These are phyloP conservation scores for Debaryomyces singareniensis DNA, from an alignment of 1,139 yeast genomes.

Conservation along the genomic window DNA sequence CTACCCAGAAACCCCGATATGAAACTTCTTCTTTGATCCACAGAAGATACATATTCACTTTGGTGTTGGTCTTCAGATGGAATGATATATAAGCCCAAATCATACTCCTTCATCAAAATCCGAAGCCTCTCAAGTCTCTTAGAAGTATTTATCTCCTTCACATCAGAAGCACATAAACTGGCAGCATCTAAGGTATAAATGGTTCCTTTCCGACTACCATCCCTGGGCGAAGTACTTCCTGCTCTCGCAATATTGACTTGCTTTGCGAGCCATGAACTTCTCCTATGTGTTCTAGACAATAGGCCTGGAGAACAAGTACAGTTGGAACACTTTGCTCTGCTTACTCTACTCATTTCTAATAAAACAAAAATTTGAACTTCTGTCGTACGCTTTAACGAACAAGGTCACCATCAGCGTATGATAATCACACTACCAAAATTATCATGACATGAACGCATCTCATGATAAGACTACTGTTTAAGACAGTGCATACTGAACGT, in stretches of 20 bases:
- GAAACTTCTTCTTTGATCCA: slow-evolving; percentile 80
- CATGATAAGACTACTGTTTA: too few relatives aligned
- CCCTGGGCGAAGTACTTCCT: slow-evolving; percentile 16
- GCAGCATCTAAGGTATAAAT: slow-evolving; percentile 44
- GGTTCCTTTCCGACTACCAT: slow-evolving; percentile 38
- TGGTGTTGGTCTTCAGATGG: slow-evolving; percentile 91
- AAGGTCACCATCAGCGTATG: too few relatives aligned
- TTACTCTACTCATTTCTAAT: slow-evolving; percentile 19
- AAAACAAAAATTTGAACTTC: background rate
- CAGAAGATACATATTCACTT: slow-evolving; percentile 76
- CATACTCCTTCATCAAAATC: slow-evolving; percentile 51
- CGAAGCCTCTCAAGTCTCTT: slow-evolving; percentile 60
- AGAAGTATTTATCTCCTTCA: slow-evolving; percentile 50
- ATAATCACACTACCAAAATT: too few relatives aligned
- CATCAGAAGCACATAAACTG: slow-evolving; percentile 38
- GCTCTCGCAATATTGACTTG: slow-evolving; percentile 37
- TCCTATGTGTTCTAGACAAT: slow-evolving; percentile 55
- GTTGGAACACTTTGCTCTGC: slow-evolving; percentile 53
- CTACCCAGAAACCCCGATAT: slow-evolving; percentile 91
- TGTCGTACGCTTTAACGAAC: too few relatives aligned
- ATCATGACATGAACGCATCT: too few relatives aligned
- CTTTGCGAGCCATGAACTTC: slow-evolving; percentile 46
- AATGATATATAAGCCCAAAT: slow-evolving; percentile 45
- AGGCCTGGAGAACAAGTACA: slow-evolving; percentile 83
- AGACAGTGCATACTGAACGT: too few relatives aligned